Evolutionary conservation across 2,329 filamentous ascomycete species (phyloP), one percentile per base, ranked within the genome.

Genomic region (Alternaria alternata): DNA sequence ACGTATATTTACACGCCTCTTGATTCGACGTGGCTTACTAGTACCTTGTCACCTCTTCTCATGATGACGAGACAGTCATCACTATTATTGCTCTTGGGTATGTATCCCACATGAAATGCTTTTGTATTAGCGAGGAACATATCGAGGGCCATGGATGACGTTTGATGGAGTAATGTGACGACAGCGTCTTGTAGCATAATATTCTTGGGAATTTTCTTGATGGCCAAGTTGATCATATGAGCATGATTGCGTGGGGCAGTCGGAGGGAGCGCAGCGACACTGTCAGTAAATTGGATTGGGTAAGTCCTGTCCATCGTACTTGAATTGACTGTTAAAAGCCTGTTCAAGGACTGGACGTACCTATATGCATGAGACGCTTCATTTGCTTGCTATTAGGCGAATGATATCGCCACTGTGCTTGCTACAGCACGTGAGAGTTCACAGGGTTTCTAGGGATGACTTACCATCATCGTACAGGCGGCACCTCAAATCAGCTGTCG

Each of bases 171-270:
- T 5, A 51, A 4, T 16, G 38, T 51, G 39, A 39, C 46, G 8
- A 51, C n/a, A 9, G 39, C 47, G 30, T 57, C 47, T 51, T 51
- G 39, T 4, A 46, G 7, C 6, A 28, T 52, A 7, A 32, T 51
- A 20, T 28, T 18, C 20, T n/a, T 26, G 24, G 2, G 5, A 7
- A 38, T 18, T 20, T n/a, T 12, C 32, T 44, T 22, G 30, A 36
- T 36, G 12, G n/a, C 9, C 7, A 61, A 5, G 16, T 63, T n/a
- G 22, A 59, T 39, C 8, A 66, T 52, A 22, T 63, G 57, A 14
- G 63, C 34, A 26, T 64, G 44, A 24, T 54, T 18, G 7, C 22
- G n/a, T 8, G 52, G 32, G 7, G 54, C 34, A 7, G 43, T 30
- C 0, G 61, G 30, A 7, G 55, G 55, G 3, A 66, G 44, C 0